Conservation (phyloP, 768 basidiomycete species). For the Pseudohyphozyma bogoriensis region DNA sequence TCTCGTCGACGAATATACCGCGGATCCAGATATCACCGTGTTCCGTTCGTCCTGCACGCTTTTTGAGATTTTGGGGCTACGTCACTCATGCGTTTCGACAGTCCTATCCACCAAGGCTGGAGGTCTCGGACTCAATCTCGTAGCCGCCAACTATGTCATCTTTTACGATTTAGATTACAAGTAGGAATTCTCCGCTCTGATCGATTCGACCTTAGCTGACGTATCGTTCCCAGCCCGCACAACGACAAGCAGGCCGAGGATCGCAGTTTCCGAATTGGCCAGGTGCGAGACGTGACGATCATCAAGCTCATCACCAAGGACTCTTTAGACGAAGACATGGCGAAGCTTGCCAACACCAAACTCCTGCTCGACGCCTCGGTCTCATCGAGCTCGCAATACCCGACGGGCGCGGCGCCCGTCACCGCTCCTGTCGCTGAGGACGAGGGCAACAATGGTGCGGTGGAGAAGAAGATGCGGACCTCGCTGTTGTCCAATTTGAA, state of each 20-base stretch:
- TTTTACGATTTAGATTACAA: constrained; percentile 97
- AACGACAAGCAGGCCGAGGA: constrained; percentile 98
- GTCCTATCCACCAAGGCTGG: constrained; percentile 87
- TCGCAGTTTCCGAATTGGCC: constrained; percentile 91
- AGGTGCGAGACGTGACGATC: constrained; percentile 72
- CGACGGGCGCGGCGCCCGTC: not conserved
- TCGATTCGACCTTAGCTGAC: not conserved
- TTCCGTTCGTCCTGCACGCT: constrained; percentile 68
- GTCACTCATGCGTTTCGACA: not conserved
- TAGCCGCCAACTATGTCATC: constrained; percentile 89
- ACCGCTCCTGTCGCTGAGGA: not conserved
- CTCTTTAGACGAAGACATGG: constrained; percentile 68
- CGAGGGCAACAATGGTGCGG: not conserved
- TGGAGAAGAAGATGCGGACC: constrained; percentile 9
- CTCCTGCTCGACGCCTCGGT: constrained; percentile 20
- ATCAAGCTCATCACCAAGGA: constrained; percentile 75
- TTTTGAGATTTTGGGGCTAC: not conserved
- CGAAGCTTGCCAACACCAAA: constrained; percentile 35
- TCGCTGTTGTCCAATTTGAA: constrained; percentile 5
- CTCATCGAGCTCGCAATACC: not conserved
- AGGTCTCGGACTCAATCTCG: constrained; percentile 91
- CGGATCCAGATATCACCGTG: constrained; percentile 71
- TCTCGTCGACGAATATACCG: constrained; percentile 89
- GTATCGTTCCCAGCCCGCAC: constrained; percentile 34
- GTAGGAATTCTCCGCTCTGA: constrained; percentile 6